These are phyloP conservation scores for Microthyrium microscopicum DNA, from an alignment of 2,329 filamentous ascomycete species.

Conservation along the genomic window DNA sequence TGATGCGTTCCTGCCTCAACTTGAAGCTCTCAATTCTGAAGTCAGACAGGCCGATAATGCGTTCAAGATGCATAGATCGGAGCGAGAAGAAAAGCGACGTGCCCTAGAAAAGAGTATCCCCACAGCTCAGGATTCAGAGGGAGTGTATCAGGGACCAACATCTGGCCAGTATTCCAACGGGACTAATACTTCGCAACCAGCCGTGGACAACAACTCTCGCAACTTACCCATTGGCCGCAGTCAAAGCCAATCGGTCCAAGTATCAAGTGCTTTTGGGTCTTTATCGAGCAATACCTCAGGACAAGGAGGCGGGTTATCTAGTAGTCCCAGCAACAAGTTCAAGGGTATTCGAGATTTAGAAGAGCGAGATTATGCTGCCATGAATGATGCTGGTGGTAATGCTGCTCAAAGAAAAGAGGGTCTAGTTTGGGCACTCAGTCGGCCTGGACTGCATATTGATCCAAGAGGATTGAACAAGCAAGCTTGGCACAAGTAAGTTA, in stretches of 20 bases:
- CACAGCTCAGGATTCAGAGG: slow-evolving; percentile 17
- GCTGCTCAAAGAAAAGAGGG: slow-evolving; percentile 77
- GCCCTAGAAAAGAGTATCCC: slow-evolving; percentile 74
- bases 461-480: slow-evolving; percentile 92
- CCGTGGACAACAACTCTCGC: slow-evolving; percentile 13
- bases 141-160: slow-evolving; percentile 11
- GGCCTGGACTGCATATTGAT: slow-evolving; percentile 86
- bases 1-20: slow-evolving; percentile 68
- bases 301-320: neutral
- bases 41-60: slow-evolving; percentile 93
- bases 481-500: slow-evolving; percentile 88
- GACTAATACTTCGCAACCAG: slow-evolving; percentile 3
- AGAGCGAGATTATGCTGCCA: slow-evolving; percentile 51
- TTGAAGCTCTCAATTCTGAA: slow-evolving; percentile 75
- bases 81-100: slow-evolving; percentile 85
- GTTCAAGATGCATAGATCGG: slow-evolving; percentile 86
- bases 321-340: slow-evolving; percentile 40
- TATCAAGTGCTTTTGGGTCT: neutral
- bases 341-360: slow-evolving; percentile 87
- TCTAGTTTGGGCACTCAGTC: slow-evolving; percentile 81
- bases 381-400: slow-evolving; percentile 36
- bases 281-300: slow-evolving; percentile 1
- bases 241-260: neutral
- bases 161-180: neutral
- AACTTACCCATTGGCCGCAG: neutral